Evolutionary conservation across 2,329 filamentous ascomycete species (phyloP).

Genomic region (Ustilaginoidea virens): DNA sequence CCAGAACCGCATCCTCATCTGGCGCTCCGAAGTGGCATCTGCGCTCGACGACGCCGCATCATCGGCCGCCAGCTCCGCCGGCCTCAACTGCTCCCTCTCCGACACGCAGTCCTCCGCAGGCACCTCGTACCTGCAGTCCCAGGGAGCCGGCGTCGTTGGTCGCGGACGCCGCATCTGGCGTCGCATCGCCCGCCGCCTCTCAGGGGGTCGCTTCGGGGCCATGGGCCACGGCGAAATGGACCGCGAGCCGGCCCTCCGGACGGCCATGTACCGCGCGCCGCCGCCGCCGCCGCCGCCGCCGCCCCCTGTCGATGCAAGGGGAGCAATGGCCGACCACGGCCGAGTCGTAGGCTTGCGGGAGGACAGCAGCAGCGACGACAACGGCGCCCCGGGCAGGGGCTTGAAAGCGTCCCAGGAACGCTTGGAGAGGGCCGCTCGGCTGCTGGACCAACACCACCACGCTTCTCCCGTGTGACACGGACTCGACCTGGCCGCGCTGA

Average conservation of each 20-base stretch:
- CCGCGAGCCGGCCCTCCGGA: constrained; percentile 10
- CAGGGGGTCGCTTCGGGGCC: constrained; percentile 5
- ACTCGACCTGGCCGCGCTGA: too few species aligned
- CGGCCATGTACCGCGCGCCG: constrained; percentile 20
- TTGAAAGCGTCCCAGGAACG: constrained; percentile 22
- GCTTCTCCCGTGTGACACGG: not conserved
- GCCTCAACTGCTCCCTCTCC: constrained; percentile 3
- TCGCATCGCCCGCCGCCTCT: constrained; percentile 9
- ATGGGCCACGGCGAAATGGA: constrained; percentile 4
- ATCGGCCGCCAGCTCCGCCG: constrained; percentile 12
- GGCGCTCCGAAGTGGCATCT: constrained; percentile 32
- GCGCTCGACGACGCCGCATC: constrained; percentile 15
- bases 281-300: constrained; percentile 4
- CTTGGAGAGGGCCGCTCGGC: constrained; percentile 22
- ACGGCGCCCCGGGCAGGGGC: constrained; percentile 8
- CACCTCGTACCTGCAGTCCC: not conserved
- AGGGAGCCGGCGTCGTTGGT: constrained; percentile 1
- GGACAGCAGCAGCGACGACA: constrained; percentile 12
- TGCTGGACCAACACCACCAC: constrained; percentile 17
- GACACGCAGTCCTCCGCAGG: constrained; percentile 7
- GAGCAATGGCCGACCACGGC: constrained; percentile 8
- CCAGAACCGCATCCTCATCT: constrained; percentile 27
- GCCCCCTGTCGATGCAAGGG: constrained; percentile 3
- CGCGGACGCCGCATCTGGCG: constrained; percentile 11
- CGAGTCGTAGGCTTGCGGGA: constrained; percentile 9